Evolutionary conservation across 345 rosid genomes (phyloP).

Genomic region (Syzygium oleosum): DNA sequence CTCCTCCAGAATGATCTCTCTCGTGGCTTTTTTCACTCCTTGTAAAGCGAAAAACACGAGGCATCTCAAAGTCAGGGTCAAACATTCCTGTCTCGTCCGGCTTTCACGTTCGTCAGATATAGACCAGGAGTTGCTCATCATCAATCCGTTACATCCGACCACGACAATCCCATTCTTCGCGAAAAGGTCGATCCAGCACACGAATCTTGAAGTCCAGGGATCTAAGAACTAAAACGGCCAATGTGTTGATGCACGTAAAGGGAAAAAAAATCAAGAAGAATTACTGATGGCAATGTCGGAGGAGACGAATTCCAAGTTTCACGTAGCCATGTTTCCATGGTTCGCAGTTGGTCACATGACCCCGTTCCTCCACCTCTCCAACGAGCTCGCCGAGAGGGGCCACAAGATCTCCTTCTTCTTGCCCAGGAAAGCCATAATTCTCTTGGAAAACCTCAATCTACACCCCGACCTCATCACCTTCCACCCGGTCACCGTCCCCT

Average conservation of each 20-base stretch:
- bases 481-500: slow-evolving; percentile 25
- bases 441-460: slow-evolving; percentile 21
- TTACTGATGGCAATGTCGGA: neutral
- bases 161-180: neutral
- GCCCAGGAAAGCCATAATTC: slow-evolving; percentile 28
- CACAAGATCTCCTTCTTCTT: slow-evolving; percentile 36
- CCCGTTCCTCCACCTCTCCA: slow-evolving; percentile 52
- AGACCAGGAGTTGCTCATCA: neutral
- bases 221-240: neutral
- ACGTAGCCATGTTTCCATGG: slow-evolving; percentile 50
- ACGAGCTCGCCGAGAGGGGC: slow-evolving; percentile 43
- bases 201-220: neutral
- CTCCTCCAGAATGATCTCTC: neutral
- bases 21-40: neutral
- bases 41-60: neutral
- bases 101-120: neutral
- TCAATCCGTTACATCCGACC: neutral
- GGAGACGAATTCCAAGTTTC: slow-evolving; percentile 2
- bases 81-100: neutral
- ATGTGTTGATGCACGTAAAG: neutral
- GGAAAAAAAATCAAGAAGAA: neutral
- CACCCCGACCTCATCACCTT: slow-evolving; percentile 32
- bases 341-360: slow-evolving; percentile 55
- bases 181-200: neutral
- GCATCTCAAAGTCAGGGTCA: neutral